A percentile compares a stretch with the other conserved stretches of the same genome.
phyloP scores from a whole-genome alignment of 202 grass and related monocot species.

The Eragrostis tef region DNA sequence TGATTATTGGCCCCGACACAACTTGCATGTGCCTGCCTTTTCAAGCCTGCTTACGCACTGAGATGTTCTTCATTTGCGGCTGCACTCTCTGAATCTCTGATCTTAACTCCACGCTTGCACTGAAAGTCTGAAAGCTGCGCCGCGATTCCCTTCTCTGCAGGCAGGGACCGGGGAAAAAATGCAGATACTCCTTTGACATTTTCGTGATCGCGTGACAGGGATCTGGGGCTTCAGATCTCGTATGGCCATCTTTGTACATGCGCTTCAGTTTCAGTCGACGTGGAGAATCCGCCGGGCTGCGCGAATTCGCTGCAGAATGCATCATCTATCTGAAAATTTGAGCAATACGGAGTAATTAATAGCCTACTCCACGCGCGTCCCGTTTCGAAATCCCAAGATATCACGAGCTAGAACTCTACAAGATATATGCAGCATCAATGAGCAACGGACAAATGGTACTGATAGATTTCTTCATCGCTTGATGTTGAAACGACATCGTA shows the following conservation, averaged over 20 bases:
- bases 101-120: neutral
- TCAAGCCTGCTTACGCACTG: too few relatives aligned
- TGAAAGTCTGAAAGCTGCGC: neutral
- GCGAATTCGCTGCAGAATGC: too few relatives aligned
- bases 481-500: neutral
- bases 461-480: neutral
- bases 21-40: neutral
- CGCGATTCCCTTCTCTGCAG: neutral
- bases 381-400: too few relatives aligned
- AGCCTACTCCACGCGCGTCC: too few relatives aligned
- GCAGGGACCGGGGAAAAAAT: neutral
- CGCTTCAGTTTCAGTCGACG: too few relatives aligned
- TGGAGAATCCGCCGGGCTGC: too few relatives aligned
- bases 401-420: too few relatives aligned
- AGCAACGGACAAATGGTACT: neutral
- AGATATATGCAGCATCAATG: too few relatives aligned
- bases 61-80: neutral
- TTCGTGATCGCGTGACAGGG: neutral
- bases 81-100: neutral
- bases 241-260: too few relatives aligned
- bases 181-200: neutral
- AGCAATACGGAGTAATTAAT: too few relatives aligned
- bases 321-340: too few relatives aligned
- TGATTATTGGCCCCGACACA: neutral
- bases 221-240: neutral